A percentile compares a stretch with the other conserved stretches of the same genome.
Conservation (phyloP, 805 yeast species). For the Soucietia sequanensis region DNA sequence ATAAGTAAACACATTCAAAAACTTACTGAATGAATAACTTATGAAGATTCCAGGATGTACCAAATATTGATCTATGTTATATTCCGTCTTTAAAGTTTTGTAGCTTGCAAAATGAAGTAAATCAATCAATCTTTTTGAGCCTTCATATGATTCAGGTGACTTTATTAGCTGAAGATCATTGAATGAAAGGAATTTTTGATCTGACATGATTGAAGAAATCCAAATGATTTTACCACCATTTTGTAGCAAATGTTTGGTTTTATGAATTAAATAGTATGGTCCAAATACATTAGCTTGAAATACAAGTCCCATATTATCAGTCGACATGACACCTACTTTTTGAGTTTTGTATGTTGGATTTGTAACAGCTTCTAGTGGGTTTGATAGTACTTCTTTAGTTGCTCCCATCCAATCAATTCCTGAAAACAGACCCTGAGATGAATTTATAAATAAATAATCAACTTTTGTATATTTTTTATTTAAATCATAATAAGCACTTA, state of each 20-base stretch:
- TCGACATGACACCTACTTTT: slow-evolving; percentile 68
- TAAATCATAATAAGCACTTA: slow-evolving; percentile 72
- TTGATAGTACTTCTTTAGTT: slow-evolving; percentile 56
- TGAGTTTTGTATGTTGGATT: slow-evolving; percentile 85
- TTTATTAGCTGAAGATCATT: slow-evolving; percentile 71
- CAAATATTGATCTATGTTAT: slow-evolving; percentile 68
- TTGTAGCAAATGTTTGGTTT: slow-evolving; percentile 54
- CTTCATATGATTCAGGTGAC: slow-evolving; percentile 77
- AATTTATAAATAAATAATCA: slow-evolving; percentile 80
- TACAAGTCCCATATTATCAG: slow-evolving; percentile 80
- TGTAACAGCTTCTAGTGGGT: slow-evolving; percentile 83
- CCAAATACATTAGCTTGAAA: slow-evolving; percentile 98
- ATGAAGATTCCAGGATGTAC: slow-evolving; percentile 95
- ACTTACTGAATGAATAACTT: slow-evolving; percentile 74
- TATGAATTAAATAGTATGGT: slow-evolving; percentile 81
- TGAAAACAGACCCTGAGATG: slow-evolving; percentile 83
- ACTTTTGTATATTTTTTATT: slow-evolving; percentile 60
- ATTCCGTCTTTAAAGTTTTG: slow-evolving; percentile 40
- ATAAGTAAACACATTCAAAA: slow-evolving; percentile 73
- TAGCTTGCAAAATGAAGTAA: slow-evolving; percentile 75
- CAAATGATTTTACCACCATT: slow-evolving; percentile 71
- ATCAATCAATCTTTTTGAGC: slow-evolving; percentile 86
- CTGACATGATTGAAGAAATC: slow-evolving; percentile 84
- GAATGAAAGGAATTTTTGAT: slow-evolving; percentile 68
- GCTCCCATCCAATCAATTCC: slow-evolving; percentile 90